Base-by-base conservation (phyloP, 163 green algal genomes). In the Coccomyxa subellipsoidea region DNA sequence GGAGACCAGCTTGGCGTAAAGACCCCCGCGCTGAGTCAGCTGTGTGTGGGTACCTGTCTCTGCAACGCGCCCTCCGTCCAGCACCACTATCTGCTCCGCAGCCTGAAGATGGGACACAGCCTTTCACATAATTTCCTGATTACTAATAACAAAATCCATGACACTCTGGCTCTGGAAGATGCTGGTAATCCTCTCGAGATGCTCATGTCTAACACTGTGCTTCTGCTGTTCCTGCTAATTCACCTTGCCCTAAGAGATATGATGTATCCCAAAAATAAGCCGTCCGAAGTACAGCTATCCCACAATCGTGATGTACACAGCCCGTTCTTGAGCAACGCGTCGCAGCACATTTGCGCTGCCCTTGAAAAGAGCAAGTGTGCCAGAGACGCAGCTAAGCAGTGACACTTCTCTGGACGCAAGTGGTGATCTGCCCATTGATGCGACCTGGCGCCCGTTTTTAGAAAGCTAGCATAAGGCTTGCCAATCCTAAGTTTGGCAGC, bases 61-160 rank as follows among this genome's bases (percentile, higher is more conserved):
- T 38, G 83, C 66, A 23, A 93, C 84, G 6, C 77, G 53, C 18
- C 91, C 91, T 40, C 82, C 77, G 25, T 91, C 85, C 38, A 93
- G 72, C 39, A 94, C 88, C 31, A 89, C 76, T 80, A 94, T 93
- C 37, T 90, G 83, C 80, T 93, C 86, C 35, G 91, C 90, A 35
- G 83, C 76, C 92, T 95, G 91, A 87, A 87, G 34, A 77, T 7
- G 70, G 1, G 3, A 27, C 27, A 0, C 70, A 38, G 18, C 3
- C 2, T 77, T 40, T 12, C 7, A 39, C 7, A 47, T 18, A 77
- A 72, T 10, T 31, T n/a, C 59, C 18, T 72, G 59, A 32, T 35
- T 15, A 32, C n/a, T 73, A 35, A 73, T 7, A 73, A 73, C 66
- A 27, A 5, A 23, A 34, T 34, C 47, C 47, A 66, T 18, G 18